Evolutionary conservation across 2,329 filamentous ascomycete species (phyloP).

Genomic region (Colletotrichum gigasporum): DNA sequence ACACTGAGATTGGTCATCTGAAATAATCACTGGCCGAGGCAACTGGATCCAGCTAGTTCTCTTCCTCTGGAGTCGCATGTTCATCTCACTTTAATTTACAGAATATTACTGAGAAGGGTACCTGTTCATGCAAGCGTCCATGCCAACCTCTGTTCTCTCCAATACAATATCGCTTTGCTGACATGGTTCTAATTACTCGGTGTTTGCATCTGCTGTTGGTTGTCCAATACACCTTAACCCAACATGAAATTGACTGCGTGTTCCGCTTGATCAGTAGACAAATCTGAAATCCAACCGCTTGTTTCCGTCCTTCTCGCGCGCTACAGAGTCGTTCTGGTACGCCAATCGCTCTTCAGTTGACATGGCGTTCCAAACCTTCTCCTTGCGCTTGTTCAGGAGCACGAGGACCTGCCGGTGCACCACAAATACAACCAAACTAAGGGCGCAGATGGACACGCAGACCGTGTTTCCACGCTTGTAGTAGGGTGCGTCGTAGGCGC

Average conservation of each 20-base stretch:
- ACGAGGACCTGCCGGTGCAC: slow-evolving; percentile 54
- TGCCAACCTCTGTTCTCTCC: not conserved
- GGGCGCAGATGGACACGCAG: slow-evolving; percentile 60
- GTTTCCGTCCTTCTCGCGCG: slow-evolving; percentile 55
- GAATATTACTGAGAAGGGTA: not conserved
- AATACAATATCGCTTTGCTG: not conserved
- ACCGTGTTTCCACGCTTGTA: slow-evolving; percentile 68
- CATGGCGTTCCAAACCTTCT: slow-evolving; percentile 48
- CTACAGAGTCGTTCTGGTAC: slow-evolving; percentile 48
- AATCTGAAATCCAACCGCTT: slow-evolving; percentile 45
- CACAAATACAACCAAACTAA: slow-evolving; percentile 60
- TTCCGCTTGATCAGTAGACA: slow-evolving; percentile 21
- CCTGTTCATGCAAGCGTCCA: not conserved
- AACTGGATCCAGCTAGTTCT: not conserved
- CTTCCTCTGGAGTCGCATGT: not conserved
- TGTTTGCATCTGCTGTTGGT: not conserved
- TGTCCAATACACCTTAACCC: not conserved
- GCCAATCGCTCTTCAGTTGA: slow-evolving; percentile 48
- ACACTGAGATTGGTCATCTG: not conserved
- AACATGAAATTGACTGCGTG: not conserved
- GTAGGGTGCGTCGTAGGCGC: slow-evolving; percentile 60
- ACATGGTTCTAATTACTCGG: not conserved
- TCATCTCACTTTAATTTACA: not conserved
- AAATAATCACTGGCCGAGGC: too few species aligned
- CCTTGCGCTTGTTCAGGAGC: slow-evolving; percentile 47